These are phyloP conservation scores for Monoraphidium neglectum DNA, from an alignment of 139 green algal species.

Conservation along the genomic window DNA sequence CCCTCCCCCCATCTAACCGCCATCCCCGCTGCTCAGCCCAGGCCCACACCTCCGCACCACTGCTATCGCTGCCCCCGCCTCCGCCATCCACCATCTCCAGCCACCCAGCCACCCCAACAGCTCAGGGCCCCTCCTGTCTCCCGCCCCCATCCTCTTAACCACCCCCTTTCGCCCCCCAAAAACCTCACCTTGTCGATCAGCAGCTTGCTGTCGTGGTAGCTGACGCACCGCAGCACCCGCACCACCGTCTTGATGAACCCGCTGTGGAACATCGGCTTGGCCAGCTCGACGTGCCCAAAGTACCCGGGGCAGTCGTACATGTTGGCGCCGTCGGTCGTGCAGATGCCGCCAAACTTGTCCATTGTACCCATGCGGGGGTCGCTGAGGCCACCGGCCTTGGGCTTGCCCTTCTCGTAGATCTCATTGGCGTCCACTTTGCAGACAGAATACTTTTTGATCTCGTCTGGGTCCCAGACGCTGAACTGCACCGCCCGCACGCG, in stretches of 20 bases:
- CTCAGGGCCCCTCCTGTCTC: too few species aligned
- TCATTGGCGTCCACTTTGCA: conserved; percentile 81
- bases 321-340: conserved; percentile 75
- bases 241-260: conserved; percentile 97
- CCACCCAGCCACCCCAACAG: too few species aligned
- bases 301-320: conserved; percentile 93
- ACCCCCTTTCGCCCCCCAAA: too few species aligned
- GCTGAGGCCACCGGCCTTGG: conserved; percentile 87
- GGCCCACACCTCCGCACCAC: too few species aligned
- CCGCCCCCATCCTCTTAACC: too few species aligned
- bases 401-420: conserved; percentile 90
- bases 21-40: too few species aligned
- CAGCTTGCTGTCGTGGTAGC: conserved; percentile 89
- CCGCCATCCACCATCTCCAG: too few species aligned
- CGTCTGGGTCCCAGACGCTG: conserved; percentile 93
- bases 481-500: conserved; percentile 94
- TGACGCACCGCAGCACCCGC: conserved; percentile 93
- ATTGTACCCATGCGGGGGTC: conserved; percentile 96
- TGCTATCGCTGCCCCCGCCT: too few species aligned
- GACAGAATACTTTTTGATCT: conserved; percentile 92
- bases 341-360: conserved; percentile 75
- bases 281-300: conserved; percentile 98
- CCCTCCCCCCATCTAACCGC: too few species aligned
- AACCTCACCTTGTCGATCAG: conserved; percentile 78
- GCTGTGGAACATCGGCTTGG: conserved; percentile 95